Evolutionary conservation across 2,329 filamentous ascomycete species (phyloP), one percentile per base, ranked within the genome.

Genomic region (Colletotrichum aenigma): DNA sequence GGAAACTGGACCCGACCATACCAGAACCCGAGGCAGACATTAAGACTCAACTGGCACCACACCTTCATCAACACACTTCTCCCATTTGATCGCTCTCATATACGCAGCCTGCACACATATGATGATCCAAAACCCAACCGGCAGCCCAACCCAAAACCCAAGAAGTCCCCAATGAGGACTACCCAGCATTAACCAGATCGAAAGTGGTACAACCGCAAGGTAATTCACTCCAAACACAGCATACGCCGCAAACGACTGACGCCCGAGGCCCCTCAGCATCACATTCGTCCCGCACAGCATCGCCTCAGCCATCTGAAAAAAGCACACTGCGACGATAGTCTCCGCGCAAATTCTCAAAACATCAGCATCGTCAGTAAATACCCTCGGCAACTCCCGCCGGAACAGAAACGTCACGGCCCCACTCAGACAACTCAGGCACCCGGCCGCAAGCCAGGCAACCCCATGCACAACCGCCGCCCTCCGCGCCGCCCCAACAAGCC

Each of bases 401-500:
- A 52, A 9, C 43, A 52, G 4, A 21, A 21, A 21, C n/a, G 43
- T 52, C n/a, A 52, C 43, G 2, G 43, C n/a, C 43, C n/a, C 43
- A 2, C 43, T 52, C 43, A 21, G 4, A 21, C n/a, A 21, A 2
- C 43, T 52, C 43, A 21, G 4, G 13, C n/a, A 21, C 12, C 43
- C 43, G 10, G 43, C 43, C 43, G 43, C 43, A 52, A 52, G 6
- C 4, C 43, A 52, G 6, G n/a, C 43, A 7, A 2, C n/a, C 43
- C 43, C 43, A 52, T 52, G 43, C n/a, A 52, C n/a, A 21, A 21
- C n/a, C n/a, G 43, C 43, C 10, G n/a, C 43, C n/a, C n/a, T 52
- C 10, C n/a, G n/a, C 6, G 43, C 43, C 43, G 43, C 43, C 2
- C 10, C 10, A 4, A 86, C 78, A 8, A 79, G 77, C 1, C 83